Evolutionary conservation across 2,329 filamentous ascomycete species (phyloP).

Genomic region (Paraphoma sp.): DNA sequence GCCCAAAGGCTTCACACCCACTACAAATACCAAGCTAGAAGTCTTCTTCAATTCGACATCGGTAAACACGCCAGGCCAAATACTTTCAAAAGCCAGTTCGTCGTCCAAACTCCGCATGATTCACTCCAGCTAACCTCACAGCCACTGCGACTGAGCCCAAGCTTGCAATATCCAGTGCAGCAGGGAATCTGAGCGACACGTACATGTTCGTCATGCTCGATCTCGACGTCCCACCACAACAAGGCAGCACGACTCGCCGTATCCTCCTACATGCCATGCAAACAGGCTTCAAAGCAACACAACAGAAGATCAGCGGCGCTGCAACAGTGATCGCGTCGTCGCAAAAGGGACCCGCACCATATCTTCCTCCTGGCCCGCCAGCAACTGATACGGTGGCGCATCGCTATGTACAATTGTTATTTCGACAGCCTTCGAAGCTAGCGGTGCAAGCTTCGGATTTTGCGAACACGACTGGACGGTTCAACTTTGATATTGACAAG

Average conservation of each 20-base stretch:
- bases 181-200: constrained; percentile 21
- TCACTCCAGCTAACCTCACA: constrained; percentile 16
- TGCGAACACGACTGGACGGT: constrained; percentile 22
- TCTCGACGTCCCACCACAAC: constrained; percentile 39
- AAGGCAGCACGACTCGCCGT: constrained; percentile 32
- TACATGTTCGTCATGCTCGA: constrained; percentile 48
- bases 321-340: constrained; percentile 34
- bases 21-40: constrained; percentile 34
- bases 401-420: constrained; percentile 45
- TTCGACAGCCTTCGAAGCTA: constrained; percentile 36
- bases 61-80: constrained; percentile 36
- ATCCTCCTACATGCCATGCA: constrained; percentile 42
- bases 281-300: constrained; percentile 42
- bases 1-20: constrained; percentile 38
- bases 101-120: not conserved
- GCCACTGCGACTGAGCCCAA: constrained; percentile 35
- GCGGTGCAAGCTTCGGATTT: constrained; percentile 30
- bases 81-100: constrained; percentile 39
- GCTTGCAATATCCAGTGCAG: constrained; percentile 29
- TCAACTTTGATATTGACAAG: constrained; percentile 36
- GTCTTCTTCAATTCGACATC: constrained; percentile 41
- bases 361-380: constrained; percentile 42
- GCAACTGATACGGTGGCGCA: constrained; percentile 41
- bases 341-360: constrained; percentile 38
- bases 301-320: constrained; percentile 27